These are phyloP conservation scores for Volvox africanus DNA, from an alignment of 139 green algal species.

Conservation along the genomic window DNA sequence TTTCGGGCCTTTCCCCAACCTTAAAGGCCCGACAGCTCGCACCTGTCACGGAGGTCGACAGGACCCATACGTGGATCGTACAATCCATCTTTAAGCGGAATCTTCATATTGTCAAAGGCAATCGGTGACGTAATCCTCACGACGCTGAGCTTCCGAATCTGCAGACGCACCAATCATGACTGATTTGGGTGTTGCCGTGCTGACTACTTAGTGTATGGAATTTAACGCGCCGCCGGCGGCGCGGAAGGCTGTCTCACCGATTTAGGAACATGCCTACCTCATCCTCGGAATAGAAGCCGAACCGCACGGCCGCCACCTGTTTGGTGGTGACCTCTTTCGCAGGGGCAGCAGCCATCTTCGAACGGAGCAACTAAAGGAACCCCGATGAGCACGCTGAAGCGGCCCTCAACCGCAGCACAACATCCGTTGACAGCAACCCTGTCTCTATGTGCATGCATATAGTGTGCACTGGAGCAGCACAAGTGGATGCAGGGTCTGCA, in stretches of 20 bases:
- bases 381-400: background rate
- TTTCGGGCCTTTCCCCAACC: background rate
- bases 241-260: background rate
- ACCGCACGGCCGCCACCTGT: conserved; percentile 80
- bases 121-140: conserved; percentile 87
- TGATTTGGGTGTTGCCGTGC: background rate
- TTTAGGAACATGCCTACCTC: conserved; percentile 75
- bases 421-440: background rate
- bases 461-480: too few species aligned
- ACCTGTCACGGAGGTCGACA: conserved; percentile 77
- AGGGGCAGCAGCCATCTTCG: conserved; percentile 59
- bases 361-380: background rate
- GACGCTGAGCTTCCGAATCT: conserved; percentile 89
- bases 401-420: background rate
- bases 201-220: background rate
- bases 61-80: conserved; percentile 94
- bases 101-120: conserved; percentile 88
- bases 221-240: background rate
- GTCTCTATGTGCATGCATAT: too few species aligned
- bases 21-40: background rate
- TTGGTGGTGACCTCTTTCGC: conserved; percentile 83
- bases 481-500: too few species aligned
- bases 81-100: conserved; percentile 85
- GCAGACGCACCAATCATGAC: background rate
- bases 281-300: conserved; percentile 92